phyloP scores from a whole-genome alignment of 2,329 filamentous ascomycete species.

The Phoma sp. region DNA sequence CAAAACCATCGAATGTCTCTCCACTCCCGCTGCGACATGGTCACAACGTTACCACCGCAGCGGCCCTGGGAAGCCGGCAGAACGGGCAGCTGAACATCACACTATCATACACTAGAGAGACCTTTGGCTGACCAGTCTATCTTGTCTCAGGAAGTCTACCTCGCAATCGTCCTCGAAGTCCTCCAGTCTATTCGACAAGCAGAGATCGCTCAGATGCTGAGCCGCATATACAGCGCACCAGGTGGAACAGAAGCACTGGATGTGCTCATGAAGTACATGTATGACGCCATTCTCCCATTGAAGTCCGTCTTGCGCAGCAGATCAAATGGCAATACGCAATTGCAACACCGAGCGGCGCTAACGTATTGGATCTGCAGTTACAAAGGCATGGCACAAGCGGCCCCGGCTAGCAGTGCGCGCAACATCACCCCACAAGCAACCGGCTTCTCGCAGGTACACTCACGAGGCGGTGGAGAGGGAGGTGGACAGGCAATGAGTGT shows the following conservation, averaged over 20 bases:
- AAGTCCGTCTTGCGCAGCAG: background rate
- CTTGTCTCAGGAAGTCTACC: conserved; percentile 74
- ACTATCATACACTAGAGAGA: conserved; percentile 29
- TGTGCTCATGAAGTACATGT: conserved; percentile 98
- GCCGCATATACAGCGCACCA: conserved; percentile 77
- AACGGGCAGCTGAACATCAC: conserved; percentile 26
- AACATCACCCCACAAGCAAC: conserved; percentile 77
- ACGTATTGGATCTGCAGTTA: conserved; percentile 63
- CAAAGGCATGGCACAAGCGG: conserved; percentile 78
- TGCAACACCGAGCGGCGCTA: background rate
- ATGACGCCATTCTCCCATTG: conserved; percentile 52
- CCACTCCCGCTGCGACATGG: conserved; percentile 21
- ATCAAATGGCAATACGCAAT: background rate
- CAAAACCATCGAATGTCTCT: conserved; percentile 34
- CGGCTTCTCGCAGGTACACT: conserved; percentile 83
- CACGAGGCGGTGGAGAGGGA: conserved; percentile 67
- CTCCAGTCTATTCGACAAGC: conserved; percentile 94
- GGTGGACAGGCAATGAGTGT: conserved; percentile 94
- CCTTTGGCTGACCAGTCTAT: conserved; percentile 39
- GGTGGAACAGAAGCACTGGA: conserved; percentile 87
- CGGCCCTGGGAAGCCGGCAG: conserved; percentile 34
- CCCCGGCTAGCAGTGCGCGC: conserved; percentile 38
- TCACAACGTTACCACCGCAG: conserved; percentile 30
- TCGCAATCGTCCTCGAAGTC: conserved; percentile 89
- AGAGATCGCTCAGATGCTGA: conserved; percentile 90